phyloP scores from a whole-genome alignment of 2,329 filamentous ascomycete genomes.

The Zymoseptoria tritici region DNA sequence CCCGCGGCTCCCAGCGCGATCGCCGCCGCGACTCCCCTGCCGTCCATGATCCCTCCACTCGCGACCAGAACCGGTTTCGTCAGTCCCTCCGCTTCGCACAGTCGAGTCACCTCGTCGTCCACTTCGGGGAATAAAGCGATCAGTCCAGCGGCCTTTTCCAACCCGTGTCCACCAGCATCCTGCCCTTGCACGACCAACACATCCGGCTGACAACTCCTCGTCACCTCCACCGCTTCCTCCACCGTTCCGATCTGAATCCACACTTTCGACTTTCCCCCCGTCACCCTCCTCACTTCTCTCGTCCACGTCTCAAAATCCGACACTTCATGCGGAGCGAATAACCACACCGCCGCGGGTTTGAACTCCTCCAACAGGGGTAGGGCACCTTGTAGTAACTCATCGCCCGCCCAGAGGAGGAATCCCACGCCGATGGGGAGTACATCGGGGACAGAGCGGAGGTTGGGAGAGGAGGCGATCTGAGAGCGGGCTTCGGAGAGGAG shows the following conservation, averaged over 20 bases:
- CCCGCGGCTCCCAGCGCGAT: slow-evolving; percentile 48
- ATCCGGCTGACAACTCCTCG: slow-evolving; percentile 44
- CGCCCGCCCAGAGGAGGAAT: slow-evolving; percentile 50
- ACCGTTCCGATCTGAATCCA: slow-evolving; percentile 59
- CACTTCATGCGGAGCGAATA: slow-evolving; percentile 52
- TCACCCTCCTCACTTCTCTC: slow-evolving; percentile 25
- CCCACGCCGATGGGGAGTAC: slow-evolving; percentile 52
- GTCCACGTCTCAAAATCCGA: slow-evolving; percentile 31
- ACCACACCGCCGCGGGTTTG: slow-evolving; percentile 55
- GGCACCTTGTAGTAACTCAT: slow-evolving; percentile 34
- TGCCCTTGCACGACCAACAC: slow-evolving; percentile 56
- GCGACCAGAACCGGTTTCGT: slow-evolving; percentile 41
- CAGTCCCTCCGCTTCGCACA: slow-evolving; percentile 10
- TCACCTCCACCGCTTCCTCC: slow-evolving; percentile 45
- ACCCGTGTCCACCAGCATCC: slow-evolving; percentile 59
- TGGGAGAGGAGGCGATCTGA: slow-evolving; percentile 19
- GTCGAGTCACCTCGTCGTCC: slow-evolving; percentile 36
- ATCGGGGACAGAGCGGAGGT: slow-evolving; percentile 13
- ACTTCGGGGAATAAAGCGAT: slow-evolving; percentile 54
- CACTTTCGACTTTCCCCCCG: slow-evolving; percentile 37
- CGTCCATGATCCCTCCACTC: slow-evolving; percentile 54
- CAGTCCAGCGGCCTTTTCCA: slow-evolving; percentile 47
- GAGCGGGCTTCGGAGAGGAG: slow-evolving; percentile 25
- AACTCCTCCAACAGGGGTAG: slow-evolving; percentile 44
- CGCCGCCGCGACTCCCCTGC: slow-evolving; percentile 49